phyloP scores from a whole-genome alignment of 768 basidiomycete species.

The Boletus rubroflammeus region DNA sequence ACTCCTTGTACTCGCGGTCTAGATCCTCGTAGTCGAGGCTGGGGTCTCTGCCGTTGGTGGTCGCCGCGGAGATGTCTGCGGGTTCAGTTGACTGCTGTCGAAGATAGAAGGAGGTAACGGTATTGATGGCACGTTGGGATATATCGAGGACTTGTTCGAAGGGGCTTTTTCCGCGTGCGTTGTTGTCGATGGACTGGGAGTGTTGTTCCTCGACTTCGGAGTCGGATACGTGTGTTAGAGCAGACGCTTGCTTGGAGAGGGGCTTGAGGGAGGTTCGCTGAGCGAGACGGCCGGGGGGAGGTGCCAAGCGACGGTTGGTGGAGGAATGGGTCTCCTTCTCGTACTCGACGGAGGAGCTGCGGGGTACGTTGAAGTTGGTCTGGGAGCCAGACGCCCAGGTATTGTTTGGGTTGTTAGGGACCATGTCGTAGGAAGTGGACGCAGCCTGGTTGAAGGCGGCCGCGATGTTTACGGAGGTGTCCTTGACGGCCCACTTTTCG shows the following conservation, averaged over 20 bases:
- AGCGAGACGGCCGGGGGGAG: constrained; percentile 52
- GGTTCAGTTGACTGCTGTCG: constrained; percentile 60
- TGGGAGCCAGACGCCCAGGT: constrained; percentile 65
- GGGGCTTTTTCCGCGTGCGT: constrained; percentile 64
- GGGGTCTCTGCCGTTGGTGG: constrained; percentile 37
- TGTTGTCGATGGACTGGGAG: constrained; percentile 27
- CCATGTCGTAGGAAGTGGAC: constrained; percentile 39
- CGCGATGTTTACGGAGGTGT: constrained; percentile 85
- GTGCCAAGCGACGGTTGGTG: constrained; percentile 52
- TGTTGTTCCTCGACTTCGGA: constrained; percentile 58
- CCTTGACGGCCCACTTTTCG: constrained; percentile 69
- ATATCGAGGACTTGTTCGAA: constrained; percentile 57
- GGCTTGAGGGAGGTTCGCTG: constrained; percentile 41
- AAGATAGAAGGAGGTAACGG: constrained; percentile 60
- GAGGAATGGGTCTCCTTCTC: constrained; percentile 61
- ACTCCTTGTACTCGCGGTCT: constrained; percentile 57
- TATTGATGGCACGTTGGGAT: constrained; percentile 48
- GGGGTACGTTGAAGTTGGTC: constrained; percentile 47
- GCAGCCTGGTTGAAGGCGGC: constrained; percentile 76
- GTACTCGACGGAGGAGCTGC: constrained; percentile 79
- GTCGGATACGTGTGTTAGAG: constrained; percentile 54
- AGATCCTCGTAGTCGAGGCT: constrained; percentile 81
- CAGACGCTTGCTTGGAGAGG: constrained; percentile 52
- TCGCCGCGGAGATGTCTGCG: constrained; percentile 37
- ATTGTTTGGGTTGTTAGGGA: constrained; percentile 50